Conservation (phyloP, 768 basidiomycete species). For the Cyclocybe cylindracea region DNA sequence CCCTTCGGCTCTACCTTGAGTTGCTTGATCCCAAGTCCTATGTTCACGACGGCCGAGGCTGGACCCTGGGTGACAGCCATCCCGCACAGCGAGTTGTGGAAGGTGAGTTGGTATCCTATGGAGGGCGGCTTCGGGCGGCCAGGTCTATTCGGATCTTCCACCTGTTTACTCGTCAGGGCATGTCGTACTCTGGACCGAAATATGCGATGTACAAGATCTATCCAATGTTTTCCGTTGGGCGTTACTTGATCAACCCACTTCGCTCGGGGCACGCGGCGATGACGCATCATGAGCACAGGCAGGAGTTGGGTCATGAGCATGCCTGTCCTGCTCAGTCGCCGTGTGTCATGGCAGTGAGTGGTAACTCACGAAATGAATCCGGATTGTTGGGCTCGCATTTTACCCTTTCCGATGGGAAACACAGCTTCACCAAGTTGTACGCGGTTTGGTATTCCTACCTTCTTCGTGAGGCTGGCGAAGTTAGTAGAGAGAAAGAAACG, state of each 20-base stretch:
- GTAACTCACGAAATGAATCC: conserved; percentile 65
- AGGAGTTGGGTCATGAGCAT: conserved; percentile 73
- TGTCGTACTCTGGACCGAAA: conserved; percentile 4
- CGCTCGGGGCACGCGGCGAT: conserved; percentile 73
- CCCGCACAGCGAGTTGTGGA: conserved; percentile 70
- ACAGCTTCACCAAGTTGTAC: conserved; percentile 58
- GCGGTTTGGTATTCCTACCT: conserved; percentile 74
- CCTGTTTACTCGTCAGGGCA: conserved; percentile 28
- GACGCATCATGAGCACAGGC: conserved; percentile 84
- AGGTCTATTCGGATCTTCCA: conserved; percentile 48
- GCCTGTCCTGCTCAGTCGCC: conserved; percentile 39
- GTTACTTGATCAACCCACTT: conserved; percentile 72
- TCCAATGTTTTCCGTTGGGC: conserved; percentile 74
- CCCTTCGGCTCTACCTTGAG: conserved; percentile 63
- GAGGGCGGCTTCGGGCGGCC: conserved; percentile 69
- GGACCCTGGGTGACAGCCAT: conserved; percentile 86
- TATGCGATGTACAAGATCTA: conserved; percentile 58
- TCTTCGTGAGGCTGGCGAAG: conserved; percentile 10
- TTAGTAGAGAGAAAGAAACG: conserved; percentile 20
- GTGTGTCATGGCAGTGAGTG: neutral
- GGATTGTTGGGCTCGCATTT: conserved; percentile 55
- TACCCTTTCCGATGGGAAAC: conserved; percentile 58
- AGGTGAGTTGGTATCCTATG: conserved; percentile 79
- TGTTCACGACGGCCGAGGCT: conserved; percentile 74
- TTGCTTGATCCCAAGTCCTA: conserved; percentile 79